Evolutionary conservation across 306 rosid genomes (phyloP), one percentile per base, ranked within the genome.

Genomic region (Quercus mongolica): DNA sequence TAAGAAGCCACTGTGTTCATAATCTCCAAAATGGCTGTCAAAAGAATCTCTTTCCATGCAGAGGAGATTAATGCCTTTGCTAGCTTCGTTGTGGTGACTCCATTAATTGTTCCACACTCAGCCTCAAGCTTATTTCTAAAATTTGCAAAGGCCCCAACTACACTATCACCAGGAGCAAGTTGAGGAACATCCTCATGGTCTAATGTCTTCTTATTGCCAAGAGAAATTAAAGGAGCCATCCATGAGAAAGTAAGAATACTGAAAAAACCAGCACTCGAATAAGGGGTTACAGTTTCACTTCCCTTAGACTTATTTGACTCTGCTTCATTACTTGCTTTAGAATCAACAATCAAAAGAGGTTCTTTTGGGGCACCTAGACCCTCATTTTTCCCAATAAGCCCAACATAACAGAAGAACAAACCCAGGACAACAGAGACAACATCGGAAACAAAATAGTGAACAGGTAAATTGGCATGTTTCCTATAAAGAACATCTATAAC

Each of bases 131-230:
- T 83, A 77, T 74, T 83, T 81, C 21, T 83, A 3, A 88, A 76
- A 57, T 4, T 30, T 23, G 85, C 82, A 28, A 76, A 85, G 30
- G 68, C 74, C 78, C 73, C 78, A 73, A 55, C 62, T 56, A 83
- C 85, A 18, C 82, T 77, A 38, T 88, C 87, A 31, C 18, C 49
- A 23, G 69, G 70, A 17, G 73, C 87, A 78, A 88, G 89, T 79
- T 88, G 84, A 75, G 91, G 91, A 85, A 88, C 86, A 78, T 88
- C 91, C 78, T 83, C 91, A 80, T 85, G 87, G 79, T 88, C 87
- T 46, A 88, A 80, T 23, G 85, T 71, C 87, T 80, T 88, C 79
- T 78, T 83, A 41, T 80, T 74, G 54, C 91, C 91, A 69, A 25
- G 9, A 3, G 84, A 80, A 73, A 88, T 80, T 21, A 85, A 77